Conservation (phyloP, 768 basidiomycete species). For the Rhodocollybia butyracea region DNA sequence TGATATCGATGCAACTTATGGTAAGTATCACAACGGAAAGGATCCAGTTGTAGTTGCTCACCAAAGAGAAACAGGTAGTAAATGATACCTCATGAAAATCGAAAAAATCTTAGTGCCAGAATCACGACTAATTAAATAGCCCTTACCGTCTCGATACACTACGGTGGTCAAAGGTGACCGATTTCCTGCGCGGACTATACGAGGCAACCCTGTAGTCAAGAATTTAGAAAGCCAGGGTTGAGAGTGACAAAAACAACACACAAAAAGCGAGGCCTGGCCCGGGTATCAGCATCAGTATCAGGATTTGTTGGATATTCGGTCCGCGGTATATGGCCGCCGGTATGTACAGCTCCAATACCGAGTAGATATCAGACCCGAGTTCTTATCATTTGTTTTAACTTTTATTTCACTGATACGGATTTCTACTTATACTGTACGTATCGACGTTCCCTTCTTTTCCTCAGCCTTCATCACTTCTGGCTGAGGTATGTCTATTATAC, state of each 20-base stretch:
- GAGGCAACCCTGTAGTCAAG: not conserved
- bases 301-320: too few species aligned
- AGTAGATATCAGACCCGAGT: too few species aligned
- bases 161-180: not conserved
- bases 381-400: too few species aligned
- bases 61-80: not conserved
- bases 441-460: too few species aligned
- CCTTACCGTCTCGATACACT: slow-evolving; percentile 2
- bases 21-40: not conserved
- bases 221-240: not conserved
- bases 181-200: not conserved
- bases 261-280: not conserved
- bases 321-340: too few species aligned
- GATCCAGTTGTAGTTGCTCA: not conserved
- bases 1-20: not conserved
- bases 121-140: not conserved
- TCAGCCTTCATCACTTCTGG: too few species aligned
- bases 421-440: too few species aligned
- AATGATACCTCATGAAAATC: not conserved
- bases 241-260: not conserved
- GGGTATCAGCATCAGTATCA: not conserved
- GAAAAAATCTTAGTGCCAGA: not conserved
- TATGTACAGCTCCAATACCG: too few species aligned
- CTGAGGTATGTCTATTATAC: too few species aligned
- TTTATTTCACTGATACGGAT: too few species aligned